These are phyloP conservation scores for Aspergillus homomorphus DNA, from an alignment of 495 filamentous ascomycete species.

Conservation along the genomic window DNA sequence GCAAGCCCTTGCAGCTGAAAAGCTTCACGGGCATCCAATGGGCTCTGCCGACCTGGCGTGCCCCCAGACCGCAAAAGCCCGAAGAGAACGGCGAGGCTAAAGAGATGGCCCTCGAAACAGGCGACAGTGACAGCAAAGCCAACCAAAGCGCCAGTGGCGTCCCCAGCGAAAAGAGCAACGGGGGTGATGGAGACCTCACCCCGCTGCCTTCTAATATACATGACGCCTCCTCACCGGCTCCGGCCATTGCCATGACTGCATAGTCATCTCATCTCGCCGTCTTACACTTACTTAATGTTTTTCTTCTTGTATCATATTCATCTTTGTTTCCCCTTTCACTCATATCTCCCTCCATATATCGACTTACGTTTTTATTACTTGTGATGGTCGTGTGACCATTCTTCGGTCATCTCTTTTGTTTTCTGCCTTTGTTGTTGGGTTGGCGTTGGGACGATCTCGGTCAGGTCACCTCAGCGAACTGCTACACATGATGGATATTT, in stretches of 20 bases:
- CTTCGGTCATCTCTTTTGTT: conserved; percentile 6
- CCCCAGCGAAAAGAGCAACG: conserved; percentile 68
- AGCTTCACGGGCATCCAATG: conserved; percentile 89
- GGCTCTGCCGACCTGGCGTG: conserved; percentile 81
- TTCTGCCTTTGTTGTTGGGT: conserved; percentile 13
- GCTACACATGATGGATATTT: background rate
- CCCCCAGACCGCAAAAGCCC: conserved; percentile 53
- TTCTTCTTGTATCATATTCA: conserved; percentile 23
- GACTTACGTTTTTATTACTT: conserved; percentile 5
- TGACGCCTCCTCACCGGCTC: conserved; percentile 45
- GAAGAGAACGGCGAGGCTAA: conserved; percentile 43
- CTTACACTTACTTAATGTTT: conserved; percentile 1
- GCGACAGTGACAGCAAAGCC: conserved; percentile 73
- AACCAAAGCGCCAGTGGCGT: conserved; percentile 60
- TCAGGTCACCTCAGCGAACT: background rate
- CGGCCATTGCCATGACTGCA: conserved; percentile 44
- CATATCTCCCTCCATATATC: background rate
- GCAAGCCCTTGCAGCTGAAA: conserved; percentile 76
- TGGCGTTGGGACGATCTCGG: conserved; percentile 3
- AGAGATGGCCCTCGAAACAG: conserved; percentile 42
- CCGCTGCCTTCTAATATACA: conserved; percentile 40
- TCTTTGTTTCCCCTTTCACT: background rate
- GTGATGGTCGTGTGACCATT: conserved; percentile 14
- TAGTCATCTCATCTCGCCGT: conserved; percentile 16
- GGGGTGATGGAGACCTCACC: conserved; percentile 51